phyloP scores from a whole-genome alignment of 2,329 filamentous ascomycete species.

The Incumbomyces delicatus region DNA sequence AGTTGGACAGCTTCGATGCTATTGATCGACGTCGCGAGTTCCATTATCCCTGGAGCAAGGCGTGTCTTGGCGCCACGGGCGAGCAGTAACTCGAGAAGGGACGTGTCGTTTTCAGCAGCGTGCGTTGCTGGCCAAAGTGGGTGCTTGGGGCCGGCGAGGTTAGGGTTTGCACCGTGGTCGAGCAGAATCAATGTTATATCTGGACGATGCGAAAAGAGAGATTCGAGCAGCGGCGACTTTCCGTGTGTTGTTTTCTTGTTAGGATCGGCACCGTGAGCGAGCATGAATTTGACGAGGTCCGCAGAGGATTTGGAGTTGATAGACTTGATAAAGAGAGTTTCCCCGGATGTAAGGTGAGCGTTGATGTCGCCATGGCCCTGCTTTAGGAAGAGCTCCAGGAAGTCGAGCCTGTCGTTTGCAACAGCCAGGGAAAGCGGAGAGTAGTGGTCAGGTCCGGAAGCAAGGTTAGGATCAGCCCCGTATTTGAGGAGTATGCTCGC shows the following conservation, averaged over 20 bases:
- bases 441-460: constrained; percentile 42
- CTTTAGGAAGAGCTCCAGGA: constrained; percentile 51
- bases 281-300: constrained; percentile 48
- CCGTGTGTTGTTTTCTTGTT: constrained; percentile 53
- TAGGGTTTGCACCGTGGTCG: constrained; percentile 55
- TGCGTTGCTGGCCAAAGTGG: constrained; percentile 57
- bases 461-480: constrained; percentile 50
- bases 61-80: constrained; percentile 49
- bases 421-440: constrained; percentile 46
- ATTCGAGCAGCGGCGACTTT: constrained; percentile 53
- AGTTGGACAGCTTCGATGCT: constrained; percentile 52
- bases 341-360: constrained; percentile 45
- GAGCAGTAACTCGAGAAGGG: constrained; percentile 52
- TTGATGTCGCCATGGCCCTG: constrained; percentile 50
- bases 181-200: constrained; percentile 47
- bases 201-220: constrained; percentile 46
- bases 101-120: constrained; percentile 31
- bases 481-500: constrained; percentile 55
- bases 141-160: constrained; percentile 60
- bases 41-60: constrained; percentile 55
- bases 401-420: constrained; percentile 43
- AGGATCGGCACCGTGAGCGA: constrained; percentile 50
- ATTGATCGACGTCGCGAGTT: constrained; percentile 54
- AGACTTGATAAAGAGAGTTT: constrained; percentile 50
- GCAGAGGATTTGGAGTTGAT: constrained; percentile 51